Evolutionary conservation across 139 green algal genomes (phyloP).

Genomic region (Coccomyxa sp.): DNA sequence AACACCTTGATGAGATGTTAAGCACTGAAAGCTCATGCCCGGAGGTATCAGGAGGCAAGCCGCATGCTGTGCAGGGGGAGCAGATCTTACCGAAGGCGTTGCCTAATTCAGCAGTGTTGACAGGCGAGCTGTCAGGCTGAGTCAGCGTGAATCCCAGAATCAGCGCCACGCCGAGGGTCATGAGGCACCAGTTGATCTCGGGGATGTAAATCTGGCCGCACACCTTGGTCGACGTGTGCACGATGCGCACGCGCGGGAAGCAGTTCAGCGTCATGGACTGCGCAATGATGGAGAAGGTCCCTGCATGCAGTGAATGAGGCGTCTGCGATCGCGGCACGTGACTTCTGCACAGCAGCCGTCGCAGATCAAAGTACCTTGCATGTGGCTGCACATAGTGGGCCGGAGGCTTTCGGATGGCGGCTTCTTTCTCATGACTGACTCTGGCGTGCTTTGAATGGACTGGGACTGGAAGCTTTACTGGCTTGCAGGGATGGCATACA

Average conservation of each 20-base stretch:
- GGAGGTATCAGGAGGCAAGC: background rate
- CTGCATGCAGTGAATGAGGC: background rate
- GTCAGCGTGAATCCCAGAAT: conserved; percentile 8
- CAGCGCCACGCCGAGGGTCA: background rate
- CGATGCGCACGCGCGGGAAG: conserved; percentile 40
- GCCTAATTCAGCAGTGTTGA: background rate
- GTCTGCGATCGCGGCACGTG: background rate
- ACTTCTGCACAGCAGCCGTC: background rate
- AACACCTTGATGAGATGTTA: background rate
- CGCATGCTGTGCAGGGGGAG: background rate
- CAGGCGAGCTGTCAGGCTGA: background rate
- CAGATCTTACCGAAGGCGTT: background rate
- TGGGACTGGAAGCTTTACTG: too few species aligned
- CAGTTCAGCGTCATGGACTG: conserved; percentile 32
- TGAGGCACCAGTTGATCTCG: conserved; percentile 14
- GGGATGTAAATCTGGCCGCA: conserved; percentile 51
- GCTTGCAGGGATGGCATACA: too few species aligned
- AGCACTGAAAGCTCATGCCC: background rate
- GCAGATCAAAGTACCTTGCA: too few species aligned
- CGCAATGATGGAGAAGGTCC: conserved; percentile 43
- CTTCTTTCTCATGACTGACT: too few species aligned
- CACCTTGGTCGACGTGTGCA: conserved; percentile 27
- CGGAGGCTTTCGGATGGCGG: too few species aligned
- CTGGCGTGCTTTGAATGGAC: too few species aligned
- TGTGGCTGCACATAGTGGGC: background rate